These are phyloP conservation scores for Saksenaea oblongispora DNA, from an alignment of 371 early-diverging fungal genomes.

Conservation along the genomic window DNA sequence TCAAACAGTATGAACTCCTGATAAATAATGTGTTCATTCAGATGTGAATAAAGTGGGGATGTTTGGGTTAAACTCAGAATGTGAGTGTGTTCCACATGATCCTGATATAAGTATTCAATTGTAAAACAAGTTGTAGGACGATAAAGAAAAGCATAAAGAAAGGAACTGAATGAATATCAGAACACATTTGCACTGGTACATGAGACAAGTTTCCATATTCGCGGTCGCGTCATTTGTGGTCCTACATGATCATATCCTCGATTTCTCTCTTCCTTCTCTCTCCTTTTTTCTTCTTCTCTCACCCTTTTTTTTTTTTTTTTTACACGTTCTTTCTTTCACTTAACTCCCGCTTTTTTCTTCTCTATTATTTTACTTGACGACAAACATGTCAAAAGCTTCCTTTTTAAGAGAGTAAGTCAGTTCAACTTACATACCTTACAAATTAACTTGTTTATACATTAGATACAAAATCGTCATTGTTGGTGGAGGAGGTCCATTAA, in stretches of 20 bases:
- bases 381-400: slow-evolving; percentile 18
- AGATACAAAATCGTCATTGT: slow-evolving; percentile 81
- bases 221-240: slow-evolving; percentile 3
- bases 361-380: neutral
- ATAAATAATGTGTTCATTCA: too few relatives aligned
- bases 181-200: neutral
- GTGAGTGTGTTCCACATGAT: too few relatives aligned
- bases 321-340: neutral
- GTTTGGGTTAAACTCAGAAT: too few relatives aligned
- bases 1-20: too few relatives aligned
- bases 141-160: neutral
- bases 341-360: neutral
- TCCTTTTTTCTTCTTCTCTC: neutral
- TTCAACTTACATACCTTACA: neutral
- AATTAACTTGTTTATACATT: neutral
- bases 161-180: neutral
- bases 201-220: slow-evolving; percentile 1
- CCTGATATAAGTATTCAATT: neutral
- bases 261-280: neutral
- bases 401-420: slow-evolving; percentile 21
- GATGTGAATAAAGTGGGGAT: too few relatives aligned
- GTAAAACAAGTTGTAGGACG: neutral
- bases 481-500: slow-evolving; percentile 77
- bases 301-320: neutral
- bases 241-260: slow-evolving; percentile 6